These are phyloP conservation scores for Eucalyptus curtisii DNA, from an alignment of 345 rosid species.

Conservation along the genomic window DNA sequence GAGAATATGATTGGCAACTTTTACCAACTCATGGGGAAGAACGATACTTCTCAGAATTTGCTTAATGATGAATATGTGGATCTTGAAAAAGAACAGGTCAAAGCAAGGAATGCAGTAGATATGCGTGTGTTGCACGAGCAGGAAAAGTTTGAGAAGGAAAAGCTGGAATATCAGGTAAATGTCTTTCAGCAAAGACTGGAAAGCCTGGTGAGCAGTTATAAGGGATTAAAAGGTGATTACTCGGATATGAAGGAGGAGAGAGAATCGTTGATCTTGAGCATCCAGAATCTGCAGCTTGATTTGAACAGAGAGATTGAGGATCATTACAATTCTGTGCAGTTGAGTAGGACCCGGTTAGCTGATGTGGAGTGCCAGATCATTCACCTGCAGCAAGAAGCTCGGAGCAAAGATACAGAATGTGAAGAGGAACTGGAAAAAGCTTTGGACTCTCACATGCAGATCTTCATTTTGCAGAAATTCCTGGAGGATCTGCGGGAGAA, in stretches of 20 bases:
- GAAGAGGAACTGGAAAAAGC: constrained; percentile 59
- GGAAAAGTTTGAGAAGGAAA: constrained; percentile 52
- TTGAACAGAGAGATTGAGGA: constrained; percentile 34
- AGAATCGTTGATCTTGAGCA: constrained; percentile 32
- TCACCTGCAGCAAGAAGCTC: constrained; percentile 44
- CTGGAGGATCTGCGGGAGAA: constrained; percentile 50
- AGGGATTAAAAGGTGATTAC: constrained; percentile 33
- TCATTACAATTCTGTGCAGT: constrained; percentile 30
- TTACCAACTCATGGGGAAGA: constrained; percentile 47
- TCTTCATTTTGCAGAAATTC: constrained; percentile 55
- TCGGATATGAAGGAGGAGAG: constrained; percentile 40
- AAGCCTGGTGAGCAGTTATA: constrained; percentile 35
- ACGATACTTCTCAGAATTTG: constrained; percentile 45
- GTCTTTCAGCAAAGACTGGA: constrained; percentile 32
- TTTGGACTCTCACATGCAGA: constrained; percentile 41
- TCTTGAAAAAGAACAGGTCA: constrained; percentile 41
- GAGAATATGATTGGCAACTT: constrained; percentile 3
- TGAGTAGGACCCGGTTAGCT: constrained; percentile 27
- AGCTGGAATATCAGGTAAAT: constrained; percentile 43
- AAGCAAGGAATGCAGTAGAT: constrained; percentile 44
- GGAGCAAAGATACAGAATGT: constrained; percentile 35
- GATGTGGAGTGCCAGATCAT: constrained; percentile 43
- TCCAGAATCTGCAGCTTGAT: constrained; percentile 30
- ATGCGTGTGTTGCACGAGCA: constrained; percentile 34
- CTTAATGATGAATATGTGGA: constrained; percentile 55